Evolutionary conservation across 768 basidiomycete species (phyloP), one percentile per base, ranked within the genome.

Genomic region (Naematelia encephala): DNA sequence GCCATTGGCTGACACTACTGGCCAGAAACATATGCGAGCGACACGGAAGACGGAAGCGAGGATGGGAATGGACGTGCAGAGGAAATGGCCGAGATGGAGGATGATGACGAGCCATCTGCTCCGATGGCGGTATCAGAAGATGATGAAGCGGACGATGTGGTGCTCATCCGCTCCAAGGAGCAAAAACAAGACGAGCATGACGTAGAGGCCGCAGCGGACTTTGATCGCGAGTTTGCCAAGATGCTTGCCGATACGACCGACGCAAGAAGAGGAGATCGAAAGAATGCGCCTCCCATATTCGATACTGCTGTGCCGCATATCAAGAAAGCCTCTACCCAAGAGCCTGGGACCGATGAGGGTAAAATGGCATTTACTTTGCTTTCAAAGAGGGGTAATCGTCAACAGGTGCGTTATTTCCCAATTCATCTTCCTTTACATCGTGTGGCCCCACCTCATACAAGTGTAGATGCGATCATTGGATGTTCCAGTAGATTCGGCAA

Each of bases 171-270:
- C 8, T 86, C 26, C 78, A 82, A 26, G 12, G 46, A 64, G 2
- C 84, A 87, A 65, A 90, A 92, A 69, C 80, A 82, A 56, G 80
- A 90, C 42, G 91, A 90, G 5, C 88, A 90, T 1, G 85, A 88
- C 8, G 87, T 90, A 64, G 91, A 93, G 70, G 91, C 88, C 19
- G 89, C 94, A 48, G 88, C 86, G 1, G 94, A 93, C 29, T 99
- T 99, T 70, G 89, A 87, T 8, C 91, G 91, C 74, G 96, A 98
- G 74, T 83, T 99, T 19, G 91, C 94, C 2, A 97, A 89, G 79
- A 86, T 99, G 80, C 86, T 97, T 49, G 91, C 89, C 0, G 91
- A 94, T 67, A 87, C 85, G 14, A 89, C 90, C 16, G 91, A 96
- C 65, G 84, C 87, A 2, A 82, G 90, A 64, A 90, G 88, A 70